These are phyloP conservation scores for Xylariaceae sp. DNA, from an alignment of 2,329 filamentous ascomycete genomes.

Conservation along the genomic window DNA sequence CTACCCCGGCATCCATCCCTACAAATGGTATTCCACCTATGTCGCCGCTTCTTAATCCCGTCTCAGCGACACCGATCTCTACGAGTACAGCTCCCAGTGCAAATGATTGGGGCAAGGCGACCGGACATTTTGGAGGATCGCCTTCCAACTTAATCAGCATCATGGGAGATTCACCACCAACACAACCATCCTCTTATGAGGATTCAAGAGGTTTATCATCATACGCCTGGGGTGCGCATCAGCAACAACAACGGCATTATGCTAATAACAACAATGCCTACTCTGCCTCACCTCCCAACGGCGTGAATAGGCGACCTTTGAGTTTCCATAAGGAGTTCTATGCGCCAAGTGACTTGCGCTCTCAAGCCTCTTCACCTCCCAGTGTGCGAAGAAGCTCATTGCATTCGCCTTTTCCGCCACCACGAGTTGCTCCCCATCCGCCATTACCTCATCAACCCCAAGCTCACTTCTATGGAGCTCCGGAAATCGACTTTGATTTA, in stretches of 20 bases:
- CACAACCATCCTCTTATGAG: slow-evolving; percentile 36
- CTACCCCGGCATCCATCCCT: slow-evolving; percentile 29
- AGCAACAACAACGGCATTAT: slow-evolving; percentile 30
- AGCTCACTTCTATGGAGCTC: slow-evolving; percentile 64
- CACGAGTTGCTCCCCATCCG: slow-evolving; percentile 39
- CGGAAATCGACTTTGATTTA: slow-evolving; percentile 63
- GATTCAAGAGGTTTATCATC: slow-evolving; percentile 26
- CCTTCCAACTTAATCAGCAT: slow-evolving; percentile 34
- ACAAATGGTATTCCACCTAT: slow-evolving; percentile 23
- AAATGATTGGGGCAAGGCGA: slow-evolving; percentile 31
- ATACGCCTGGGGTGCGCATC: slow-evolving; percentile 37
- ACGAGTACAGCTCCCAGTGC: slow-evolving; percentile 32
- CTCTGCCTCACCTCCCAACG: slow-evolving; percentile 30
- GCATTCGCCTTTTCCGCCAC: slow-evolving; percentile 45
- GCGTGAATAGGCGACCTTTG: slow-evolving; percentile 35
- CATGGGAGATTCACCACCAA: slow-evolving; percentile 35
- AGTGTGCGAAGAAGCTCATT: slow-evolving; percentile 43
- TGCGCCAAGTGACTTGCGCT: slow-evolving; percentile 34
- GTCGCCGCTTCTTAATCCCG: slow-evolving; percentile 30
- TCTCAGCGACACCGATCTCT: slow-evolving; percentile 30
- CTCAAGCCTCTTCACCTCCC: slow-evolving; percentile 38
- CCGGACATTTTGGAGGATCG: slow-evolving; percentile 30
- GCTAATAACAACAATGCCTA: slow-evolving; percentile 27
- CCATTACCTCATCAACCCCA: slow-evolving; percentile 63
- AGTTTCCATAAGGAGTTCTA: slow-evolving; percentile 41